These are phyloP conservation scores for Termitomyces titanicus DNA, from an alignment of 768 basidiomycete genomes.

Conservation along the genomic window DNA sequence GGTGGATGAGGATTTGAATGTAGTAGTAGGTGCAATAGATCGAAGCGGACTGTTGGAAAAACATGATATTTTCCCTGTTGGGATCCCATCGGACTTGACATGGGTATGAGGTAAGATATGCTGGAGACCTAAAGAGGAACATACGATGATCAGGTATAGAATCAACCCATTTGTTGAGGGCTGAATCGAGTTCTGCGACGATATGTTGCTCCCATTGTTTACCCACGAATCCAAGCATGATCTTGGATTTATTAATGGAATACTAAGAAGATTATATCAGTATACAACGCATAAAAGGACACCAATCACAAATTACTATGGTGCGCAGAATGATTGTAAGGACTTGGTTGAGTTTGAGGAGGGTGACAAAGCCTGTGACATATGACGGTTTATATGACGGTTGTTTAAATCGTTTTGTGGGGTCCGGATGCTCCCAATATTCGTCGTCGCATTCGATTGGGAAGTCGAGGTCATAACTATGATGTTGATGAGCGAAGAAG, in stretches of 20 bases:
- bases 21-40: conserved; percentile 52
- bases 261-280: conserved; percentile 80
- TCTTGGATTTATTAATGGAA: conserved; percentile 76
- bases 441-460: conserved; percentile 67
- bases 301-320: conserved; percentile 35
- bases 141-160: conserved; percentile 56
- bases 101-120: neutral
- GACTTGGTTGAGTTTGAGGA: conserved; percentile 60
- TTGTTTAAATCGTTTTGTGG: conserved; percentile 62
- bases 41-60: conserved; percentile 60
- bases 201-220: conserved; percentile 64
- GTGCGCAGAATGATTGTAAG: conserved; percentile 61
- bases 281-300: neutral
- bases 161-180: conserved; percentile 70
- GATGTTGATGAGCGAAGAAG: neutral
- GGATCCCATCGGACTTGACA: conserved; percentile 52
- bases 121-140: conserved; percentile 14
- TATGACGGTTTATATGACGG: conserved; percentile 58
- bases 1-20: conserved; percentile 70
- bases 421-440: conserved; percentile 66
- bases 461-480: conserved; percentile 72
- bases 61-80: conserved; percentile 34
- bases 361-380: conserved; percentile 52
- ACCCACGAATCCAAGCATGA: conserved; percentile 59
- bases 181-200: conserved; percentile 69